Conservation (phyloP, 306 rosid species). For the Prunus campanulata region DNA sequence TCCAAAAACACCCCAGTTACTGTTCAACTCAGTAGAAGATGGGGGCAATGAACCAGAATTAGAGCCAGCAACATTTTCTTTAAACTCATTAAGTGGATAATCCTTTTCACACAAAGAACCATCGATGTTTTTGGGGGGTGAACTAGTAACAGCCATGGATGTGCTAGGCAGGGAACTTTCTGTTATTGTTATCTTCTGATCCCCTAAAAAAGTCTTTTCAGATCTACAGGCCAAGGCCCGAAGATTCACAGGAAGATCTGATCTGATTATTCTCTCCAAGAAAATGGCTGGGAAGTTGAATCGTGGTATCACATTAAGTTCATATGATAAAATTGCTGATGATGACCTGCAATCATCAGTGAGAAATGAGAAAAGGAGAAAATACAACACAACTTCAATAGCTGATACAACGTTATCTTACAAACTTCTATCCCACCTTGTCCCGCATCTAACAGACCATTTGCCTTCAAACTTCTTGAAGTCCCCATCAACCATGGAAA, state of each 20-base stretch:
- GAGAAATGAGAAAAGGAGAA: neutral
- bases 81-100: slow-evolving; percentile 38
- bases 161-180: slow-evolving; percentile 30
- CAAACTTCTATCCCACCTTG: slow-evolving; percentile 46
- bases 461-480: slow-evolving; percentile 93
- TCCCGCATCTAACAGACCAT: slow-evolving; percentile 83
- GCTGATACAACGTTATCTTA: slow-evolving; percentile 5
- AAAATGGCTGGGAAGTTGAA: slow-evolving; percentile 93
- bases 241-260: slow-evolving; percentile 95
- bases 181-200: slow-evolving; percentile 27
- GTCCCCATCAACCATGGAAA: slow-evolving; percentile 98
- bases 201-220: slow-evolving; percentile 52
- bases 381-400: slow-evolving; percentile 5
- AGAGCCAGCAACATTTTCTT: slow-evolving; percentile 45
- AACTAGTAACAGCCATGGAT: slow-evolving; percentile 25
- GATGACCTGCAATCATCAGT: slow-evolving; percentile 54
- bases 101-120: slow-evolving; percentile 40
- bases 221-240: slow-evolving; percentile 82
- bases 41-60: slow-evolving; percentile 41
- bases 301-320: slow-evolving; percentile 90
- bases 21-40: slow-evolving; percentile 43
- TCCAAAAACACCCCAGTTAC: slow-evolving; percentile 71
- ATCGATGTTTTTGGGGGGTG: slow-evolving; percentile 38
- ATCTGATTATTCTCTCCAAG: slow-evolving; percentile 82
- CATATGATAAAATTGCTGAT: slow-evolving; percentile 67